Base-by-base conservation (phyloP, 495 filamentous ascomycete species). In the Hyaloscypha finlandica region DNA sequence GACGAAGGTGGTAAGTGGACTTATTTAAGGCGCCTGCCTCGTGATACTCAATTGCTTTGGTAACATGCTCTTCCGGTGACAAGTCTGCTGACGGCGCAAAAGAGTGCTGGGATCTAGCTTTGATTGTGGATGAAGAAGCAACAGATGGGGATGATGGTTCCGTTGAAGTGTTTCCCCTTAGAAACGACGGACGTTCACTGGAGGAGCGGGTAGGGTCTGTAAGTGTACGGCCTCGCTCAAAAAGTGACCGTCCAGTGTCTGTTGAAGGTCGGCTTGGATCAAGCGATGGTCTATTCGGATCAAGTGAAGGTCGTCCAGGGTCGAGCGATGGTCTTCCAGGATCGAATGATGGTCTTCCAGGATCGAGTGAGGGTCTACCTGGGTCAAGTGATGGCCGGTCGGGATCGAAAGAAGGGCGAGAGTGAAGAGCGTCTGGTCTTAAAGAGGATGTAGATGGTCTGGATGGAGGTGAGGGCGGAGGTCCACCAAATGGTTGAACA, bases 1-100 rank as follows among this genome's bases (percentile, higher is more conserved):
- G 86, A 11, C 95, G 90, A 32, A 99, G 83, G 74, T 99, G 95
- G 76, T 97, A 99, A 3, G 96, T 97, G 0, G 94, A 97, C 74
- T 98, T 93, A 56, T 90, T 90, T 31, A 97, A 80, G 0, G 89
- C 88, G 30, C 95, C 95, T 19, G 86, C 86, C 74, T 96, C 92
- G 71, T 99, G 96, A 52, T 89, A 85, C 67, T 91, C 90, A 66
- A 99, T 93, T 8, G 92, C 95, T 77, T 92, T 92, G 32, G 87
- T 82, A 12, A 97, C 85, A 74, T 99, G 95, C 64, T 97, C 90
- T 61, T 98, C 95, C 1, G 91, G 84, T 0, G 90, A 72, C 22
- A 61, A 62, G 4, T 74, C 70, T 20, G 57, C 78, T 2, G 83
- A 75, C 12, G 80, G 76, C 19, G 77, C 74, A n/a, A 75, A 67